A percentile compares a stretch with the other conserved stretches of the same genome.
Conservation (phyloP, 805 yeast genomes). For the Wickerhamiella dianesei region DNA sequence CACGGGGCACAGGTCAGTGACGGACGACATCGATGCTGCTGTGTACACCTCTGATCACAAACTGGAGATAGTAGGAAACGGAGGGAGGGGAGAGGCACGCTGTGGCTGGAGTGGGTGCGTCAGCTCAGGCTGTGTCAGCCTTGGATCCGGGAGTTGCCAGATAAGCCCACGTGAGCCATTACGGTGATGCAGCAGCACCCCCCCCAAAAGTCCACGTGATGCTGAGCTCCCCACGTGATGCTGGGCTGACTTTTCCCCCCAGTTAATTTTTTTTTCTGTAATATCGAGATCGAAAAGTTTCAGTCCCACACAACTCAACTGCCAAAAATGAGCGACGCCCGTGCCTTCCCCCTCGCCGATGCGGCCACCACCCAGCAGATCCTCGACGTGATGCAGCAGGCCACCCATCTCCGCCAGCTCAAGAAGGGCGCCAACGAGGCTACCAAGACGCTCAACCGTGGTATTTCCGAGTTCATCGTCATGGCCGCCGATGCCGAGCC, state of each 20-base stretch:
- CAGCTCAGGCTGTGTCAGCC: not conserved
- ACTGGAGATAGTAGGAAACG: not conserved
- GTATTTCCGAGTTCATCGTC: conserved; percentile 96
- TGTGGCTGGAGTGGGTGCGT: not conserved
- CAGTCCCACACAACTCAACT: too few species aligned
- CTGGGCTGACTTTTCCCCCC: too few species aligned
- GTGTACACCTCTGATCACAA: not conserved
- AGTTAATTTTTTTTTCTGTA: too few species aligned
- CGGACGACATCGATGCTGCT: not conserved
- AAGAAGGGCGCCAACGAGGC: conserved; percentile 99
- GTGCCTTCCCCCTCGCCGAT: conserved; percentile 98
- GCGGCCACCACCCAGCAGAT: conserved; percentile 91
- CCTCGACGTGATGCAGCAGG: conserved; percentile 94
- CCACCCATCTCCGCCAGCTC: conserved; percentile 93
- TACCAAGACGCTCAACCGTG: conserved; percentile 97
- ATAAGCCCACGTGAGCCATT: not conserved
- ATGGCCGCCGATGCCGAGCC: conserved; percentile 99
- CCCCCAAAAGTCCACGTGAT: too few species aligned
- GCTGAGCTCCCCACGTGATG: too few species aligned
- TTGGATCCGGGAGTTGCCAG: not conserved
- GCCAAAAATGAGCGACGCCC: conserved; percentile 46
- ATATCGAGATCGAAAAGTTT: not conserved
- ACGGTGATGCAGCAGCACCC: too few species aligned
- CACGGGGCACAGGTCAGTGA: conserved; percentile 21
- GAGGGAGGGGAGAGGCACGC: not conserved